Evolutionary conservation across 2,329 filamentous ascomycete species (phyloP).

Genomic region (Hymenoscyphus fructigenus): DNA sequence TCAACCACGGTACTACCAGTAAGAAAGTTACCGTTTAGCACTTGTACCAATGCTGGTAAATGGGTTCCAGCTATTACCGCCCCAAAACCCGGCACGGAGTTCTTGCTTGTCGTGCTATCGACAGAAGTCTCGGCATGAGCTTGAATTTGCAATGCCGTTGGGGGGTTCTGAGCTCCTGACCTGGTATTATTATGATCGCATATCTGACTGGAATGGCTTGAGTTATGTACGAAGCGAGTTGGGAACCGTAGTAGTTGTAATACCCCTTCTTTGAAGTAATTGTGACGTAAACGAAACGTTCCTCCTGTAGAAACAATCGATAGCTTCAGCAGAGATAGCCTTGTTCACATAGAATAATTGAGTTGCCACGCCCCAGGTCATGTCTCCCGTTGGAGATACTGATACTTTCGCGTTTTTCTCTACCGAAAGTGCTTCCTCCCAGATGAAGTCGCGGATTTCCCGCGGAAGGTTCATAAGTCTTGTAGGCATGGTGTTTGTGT

Average conservation of each 20-base stretch:
- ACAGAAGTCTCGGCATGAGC: too few relatives aligned
- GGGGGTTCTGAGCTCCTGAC: too few relatives aligned
- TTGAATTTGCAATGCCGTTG: too few relatives aligned
- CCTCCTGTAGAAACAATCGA: not conserved
- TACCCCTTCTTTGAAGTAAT: not conserved
- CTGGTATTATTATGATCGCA: too few relatives aligned
- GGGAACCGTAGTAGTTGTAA: not conserved
- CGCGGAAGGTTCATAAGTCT: not conserved
- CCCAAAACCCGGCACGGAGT: too few relatives aligned
- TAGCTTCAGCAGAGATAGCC: not conserved
- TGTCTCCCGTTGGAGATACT: not conserved
- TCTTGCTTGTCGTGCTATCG: too few relatives aligned
- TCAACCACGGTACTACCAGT: too few relatives aligned
- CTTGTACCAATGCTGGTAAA: too few relatives aligned
- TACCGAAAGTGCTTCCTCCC: not conserved
- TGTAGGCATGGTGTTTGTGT: not conserved
- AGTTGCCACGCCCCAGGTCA: not conserved
- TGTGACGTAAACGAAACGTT: not conserved
- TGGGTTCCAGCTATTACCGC: too few relatives aligned
- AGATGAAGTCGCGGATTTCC: not conserved
- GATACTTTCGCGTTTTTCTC: not conserved
- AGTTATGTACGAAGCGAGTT: too few relatives aligned
- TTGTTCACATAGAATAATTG: not conserved
- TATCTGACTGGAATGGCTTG: too few relatives aligned
- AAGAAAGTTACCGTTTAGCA: too few relatives aligned